Evolutionary conservation across 495 filamentous ascomycete species (phyloP), one percentile per base, ranked within the genome.

Genomic region (Lasiosphaeria ovina): DNA sequence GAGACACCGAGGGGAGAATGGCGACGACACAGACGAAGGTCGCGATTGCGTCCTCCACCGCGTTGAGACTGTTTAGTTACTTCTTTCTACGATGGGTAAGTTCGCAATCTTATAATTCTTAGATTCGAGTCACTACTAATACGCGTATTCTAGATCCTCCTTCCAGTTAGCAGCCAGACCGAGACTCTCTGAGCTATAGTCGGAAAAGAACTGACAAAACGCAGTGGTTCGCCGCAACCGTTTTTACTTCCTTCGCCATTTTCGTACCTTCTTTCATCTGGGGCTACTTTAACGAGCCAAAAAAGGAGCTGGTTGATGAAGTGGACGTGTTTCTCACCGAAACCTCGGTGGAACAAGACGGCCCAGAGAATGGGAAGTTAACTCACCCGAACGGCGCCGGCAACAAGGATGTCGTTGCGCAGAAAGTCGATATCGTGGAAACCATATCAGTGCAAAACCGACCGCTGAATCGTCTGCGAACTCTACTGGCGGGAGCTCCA

Each of bases 21-120:
- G 57, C 66, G 8, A 66, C 62, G 59, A 58, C 59, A 24, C 66
- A 74, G 57, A 69, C 62, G 47, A 71, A 58, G 14, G 47, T 75
- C 51, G 68, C 76, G 33, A 65, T 60, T 12, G 62, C 60, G 38
- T 62, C 74, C 76, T 94, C 92, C 8, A 60, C 80, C 1, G 68
- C 67, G 2, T 66, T 96, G 53, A 81, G 92, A 54, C 32, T 85
- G 2, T 58, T 79, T 11, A 77, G 82, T 57, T 94, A 88, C 68
- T 64, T 92, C 58, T 97, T 97, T 70, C 76, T 97, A 32, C 80
- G 94, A 85, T 97, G 91, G 92, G 92, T 96, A 79, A 63, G 78
- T 72, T 55, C 12, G 49, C 35, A 17, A 45, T 34, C 35, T 50
- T 48, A 9, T 59, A 40, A 35, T 32, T 17, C 8, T 32, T 35